These are phyloP conservation scores for Ogataea nitratoaversa DNA, from an alignment of 805 yeast species.

Conservation along the genomic window DNA sequence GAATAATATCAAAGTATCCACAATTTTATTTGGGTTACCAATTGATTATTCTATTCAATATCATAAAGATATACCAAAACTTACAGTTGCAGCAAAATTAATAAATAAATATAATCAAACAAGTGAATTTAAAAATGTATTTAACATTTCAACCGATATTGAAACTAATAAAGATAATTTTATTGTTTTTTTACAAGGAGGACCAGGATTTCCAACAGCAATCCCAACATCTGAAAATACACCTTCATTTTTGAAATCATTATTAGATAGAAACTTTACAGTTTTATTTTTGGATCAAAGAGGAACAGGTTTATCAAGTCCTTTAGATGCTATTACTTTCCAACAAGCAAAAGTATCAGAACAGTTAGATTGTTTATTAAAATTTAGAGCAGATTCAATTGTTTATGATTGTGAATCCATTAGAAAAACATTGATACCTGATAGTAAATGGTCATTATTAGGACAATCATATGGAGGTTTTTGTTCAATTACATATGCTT, in stretches of 20 bases:
- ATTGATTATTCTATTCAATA: conserved; percentile 16
- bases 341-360: conserved; percentile 16
- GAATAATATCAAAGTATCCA: conserved; percentile 17
- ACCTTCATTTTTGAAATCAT: conserved; percentile 15
- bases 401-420: conserved; percentile 48
- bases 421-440: conserved; percentile 30
- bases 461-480: conserved; percentile 61
- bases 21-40: conserved; percentile 24
- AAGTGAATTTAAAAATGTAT: background rate
- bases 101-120: conserved; percentile 14
- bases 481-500: conserved; percentile 44
- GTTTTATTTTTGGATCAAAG: conserved; percentile 49
- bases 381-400: conserved; percentile 51
- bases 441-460: conserved; percentile 43
- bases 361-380: conserved; percentile 37
- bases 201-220: conserved; percentile 47
- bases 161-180: conserved; percentile 10
- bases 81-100: conserved; percentile 17
- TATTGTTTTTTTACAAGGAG: conserved; percentile 46
- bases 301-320: conserved; percentile 55
- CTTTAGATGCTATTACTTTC: conserved; percentile 34
- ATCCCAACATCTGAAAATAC: conserved; percentile 11
- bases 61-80: conserved; percentile 3
- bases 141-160: conserved; percentile 25
- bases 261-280: conserved; percentile 18